Conservation (phyloP, 345 rosid genomes). For the Citrus trifoliata region DNA sequence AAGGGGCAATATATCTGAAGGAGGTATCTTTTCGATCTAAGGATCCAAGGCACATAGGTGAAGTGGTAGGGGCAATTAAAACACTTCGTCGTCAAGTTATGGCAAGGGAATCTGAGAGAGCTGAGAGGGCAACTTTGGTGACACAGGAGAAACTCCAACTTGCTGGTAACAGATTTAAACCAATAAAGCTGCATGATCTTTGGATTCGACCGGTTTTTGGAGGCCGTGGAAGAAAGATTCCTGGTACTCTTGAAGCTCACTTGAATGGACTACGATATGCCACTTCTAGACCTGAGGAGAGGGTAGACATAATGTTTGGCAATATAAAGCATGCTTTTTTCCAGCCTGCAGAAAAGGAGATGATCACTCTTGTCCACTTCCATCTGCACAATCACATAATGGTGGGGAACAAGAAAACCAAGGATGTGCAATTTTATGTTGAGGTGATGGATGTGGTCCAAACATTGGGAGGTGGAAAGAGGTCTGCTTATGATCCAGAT, state of each 20-base stretch:
- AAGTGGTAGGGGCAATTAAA: slow-evolving; percentile 77
- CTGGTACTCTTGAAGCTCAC: slow-evolving; percentile 87
- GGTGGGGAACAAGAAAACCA: slow-evolving; percentile 93
- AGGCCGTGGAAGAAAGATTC: slow-evolving; percentile 86
- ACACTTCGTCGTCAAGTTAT: slow-evolving; percentile 73
- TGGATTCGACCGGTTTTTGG: slow-evolving; percentile 91
- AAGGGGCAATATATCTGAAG: slow-evolving; percentile 73
- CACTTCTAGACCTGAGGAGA: slow-evolving; percentile 78
- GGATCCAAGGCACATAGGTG: slow-evolving; percentile 88
- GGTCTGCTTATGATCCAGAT: slow-evolving; percentile 95
- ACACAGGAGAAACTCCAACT: slow-evolving; percentile 85
- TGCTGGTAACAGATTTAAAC: slow-evolving; percentile 82
- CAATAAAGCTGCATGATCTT: slow-evolving; percentile 70
- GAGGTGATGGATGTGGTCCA: slow-evolving; percentile 95
- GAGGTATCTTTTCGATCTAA: slow-evolving; percentile 89
- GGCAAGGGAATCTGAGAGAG: slow-evolving; percentile 89
- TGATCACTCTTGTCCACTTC: slow-evolving; percentile 83
- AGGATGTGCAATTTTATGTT: slow-evolving; percentile 88
- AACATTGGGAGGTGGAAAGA: slow-evolving; percentile 83
- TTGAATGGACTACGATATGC: slow-evolving; percentile 79
- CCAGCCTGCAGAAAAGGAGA: slow-evolving; percentile 95
- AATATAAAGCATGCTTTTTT: slow-evolving; percentile 90
- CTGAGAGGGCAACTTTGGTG: slow-evolving; percentile 92
- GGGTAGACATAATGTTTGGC: slow-evolving; percentile 76
- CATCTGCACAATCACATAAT: slow-evolving; percentile 93